Evolutionary conservation across 2,329 filamentous ascomycete genomes (phyloP).

Genomic region (Diaporthe citri): DNA sequence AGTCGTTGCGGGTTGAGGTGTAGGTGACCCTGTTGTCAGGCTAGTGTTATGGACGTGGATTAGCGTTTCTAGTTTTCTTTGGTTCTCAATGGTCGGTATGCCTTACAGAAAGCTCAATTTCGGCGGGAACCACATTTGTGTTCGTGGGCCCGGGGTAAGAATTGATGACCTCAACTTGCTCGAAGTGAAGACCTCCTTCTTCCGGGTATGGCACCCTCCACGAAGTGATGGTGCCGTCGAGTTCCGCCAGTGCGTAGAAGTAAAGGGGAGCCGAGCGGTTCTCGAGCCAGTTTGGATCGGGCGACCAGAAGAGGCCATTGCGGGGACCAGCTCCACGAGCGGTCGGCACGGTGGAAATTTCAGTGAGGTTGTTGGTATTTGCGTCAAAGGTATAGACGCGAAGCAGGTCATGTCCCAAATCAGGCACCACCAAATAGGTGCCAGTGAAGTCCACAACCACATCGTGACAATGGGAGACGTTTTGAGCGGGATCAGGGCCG

Average conservation of each 20-base stretch:
- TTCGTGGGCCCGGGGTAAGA: not conserved
- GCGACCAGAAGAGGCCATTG: not conserved
- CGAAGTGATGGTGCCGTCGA: not conserved
- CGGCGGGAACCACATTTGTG: not conserved
- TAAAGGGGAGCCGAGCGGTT: not conserved
- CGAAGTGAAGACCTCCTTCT: not conserved
- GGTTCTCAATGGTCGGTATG: not conserved
- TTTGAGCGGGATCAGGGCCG: not conserved
- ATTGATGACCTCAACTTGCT: not conserved
- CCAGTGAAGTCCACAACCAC: conserved; percentile 2
- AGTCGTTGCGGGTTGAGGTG: not conserved
- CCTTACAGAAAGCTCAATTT: not conserved
- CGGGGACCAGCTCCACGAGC: conserved; percentile 9
- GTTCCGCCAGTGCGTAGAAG: conserved; percentile 7
- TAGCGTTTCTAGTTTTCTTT: not conserved
- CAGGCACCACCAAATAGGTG: not conserved
- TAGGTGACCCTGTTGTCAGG: conserved; percentile 3
- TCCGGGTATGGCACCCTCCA: not conserved
- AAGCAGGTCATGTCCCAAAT: not conserved
- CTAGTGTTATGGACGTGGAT: not conserved
- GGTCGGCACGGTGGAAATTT: conserved; percentile 3
- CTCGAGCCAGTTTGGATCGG: not conserved
- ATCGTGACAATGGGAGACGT: conserved; percentile 2
- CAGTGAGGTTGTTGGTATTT: not conserved
- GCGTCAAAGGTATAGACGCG: not conserved